Conservation (phyloP, 371 early-diverging fungal species). For the Rhizomucor pusillus region DNA sequence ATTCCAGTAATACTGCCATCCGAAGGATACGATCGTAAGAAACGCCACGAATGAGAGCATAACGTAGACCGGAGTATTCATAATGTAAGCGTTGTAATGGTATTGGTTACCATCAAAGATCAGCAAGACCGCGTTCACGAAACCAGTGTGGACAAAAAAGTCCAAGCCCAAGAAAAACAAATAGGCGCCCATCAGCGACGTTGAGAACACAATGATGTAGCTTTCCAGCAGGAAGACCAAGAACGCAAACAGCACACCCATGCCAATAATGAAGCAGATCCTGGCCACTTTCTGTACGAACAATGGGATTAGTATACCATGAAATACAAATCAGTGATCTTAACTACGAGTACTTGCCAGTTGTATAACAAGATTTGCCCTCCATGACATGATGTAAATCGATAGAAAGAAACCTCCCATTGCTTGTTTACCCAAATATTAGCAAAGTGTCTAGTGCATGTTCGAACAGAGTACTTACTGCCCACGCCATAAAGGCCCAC, state of each 20-base stretch:
- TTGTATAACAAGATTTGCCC: slow-evolving; percentile 42
- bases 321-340: slow-evolving; percentile 3
- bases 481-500: slow-evolving; percentile 42
- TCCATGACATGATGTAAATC: slow-evolving; percentile 50
- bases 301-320: background rate
- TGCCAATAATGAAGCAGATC: slow-evolving; percentile 45
- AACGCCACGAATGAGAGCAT: slow-evolving; percentile 41
- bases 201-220: slow-evolving; percentile 38
- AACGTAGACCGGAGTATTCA: slow-evolving; percentile 33
- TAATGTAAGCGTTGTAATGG: slow-evolving; percentile 36
- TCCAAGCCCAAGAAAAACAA: slow-evolving; percentile 52
- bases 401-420: slow-evolving; percentile 43
- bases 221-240: slow-evolving; percentile 35
- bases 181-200: slow-evolving; percentile 49
- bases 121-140: slow-evolving; percentile 41
- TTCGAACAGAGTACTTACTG: slow-evolving; percentile 16
- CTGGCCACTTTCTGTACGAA: slow-evolving; percentile 39
- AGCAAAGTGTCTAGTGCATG: background rate
- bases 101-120: slow-evolving; percentile 44
- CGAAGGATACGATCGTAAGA: slow-evolving; percentile 27
- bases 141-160: slow-evolving; percentile 52
- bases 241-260: slow-evolving; percentile 39
- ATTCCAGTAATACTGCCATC: slow-evolving; percentile 51
- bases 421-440: background rate
- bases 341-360: slow-evolving; percentile 27